Evolutionary conservation across 768 basidiomycete species (phyloP).

Genomic region (Podaxis carcinomalis): DNA sequence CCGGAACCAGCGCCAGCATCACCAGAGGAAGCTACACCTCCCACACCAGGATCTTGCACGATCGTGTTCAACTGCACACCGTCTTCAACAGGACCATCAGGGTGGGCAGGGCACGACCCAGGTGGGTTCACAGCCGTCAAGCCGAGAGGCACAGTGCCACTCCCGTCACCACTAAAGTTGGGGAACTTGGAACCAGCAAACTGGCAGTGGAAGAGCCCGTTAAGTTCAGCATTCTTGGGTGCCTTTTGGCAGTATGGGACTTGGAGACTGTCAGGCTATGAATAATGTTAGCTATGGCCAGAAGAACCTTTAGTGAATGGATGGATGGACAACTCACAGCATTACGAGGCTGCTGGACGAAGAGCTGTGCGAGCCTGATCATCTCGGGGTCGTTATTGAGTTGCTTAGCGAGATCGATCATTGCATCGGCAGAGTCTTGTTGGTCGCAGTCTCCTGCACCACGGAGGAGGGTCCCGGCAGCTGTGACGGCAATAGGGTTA

Average conservation of each 20-base stretch:
- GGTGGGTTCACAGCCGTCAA: slow-evolving; percentile 33
- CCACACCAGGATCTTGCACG: slow-evolving; percentile 28
- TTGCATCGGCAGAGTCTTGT: slow-evolving; percentile 49
- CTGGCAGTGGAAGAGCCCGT: slow-evolving; percentile 53
- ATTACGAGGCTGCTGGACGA: slow-evolving; percentile 48
- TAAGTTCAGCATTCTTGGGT: slow-evolving; percentile 43
- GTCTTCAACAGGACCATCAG: slow-evolving; percentile 39
- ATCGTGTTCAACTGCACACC: slow-evolving; percentile 38
- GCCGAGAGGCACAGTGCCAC: slow-evolving; percentile 46
- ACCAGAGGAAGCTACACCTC: not conserved
- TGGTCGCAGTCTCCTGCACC: slow-evolving; percentile 50
- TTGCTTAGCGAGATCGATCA: slow-evolving; percentile 42
- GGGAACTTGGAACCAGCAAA: slow-evolving; percentile 38
- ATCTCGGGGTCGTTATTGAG: slow-evolving; percentile 38
- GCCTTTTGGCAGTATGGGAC: slow-evolving; percentile 48
- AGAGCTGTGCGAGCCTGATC: slow-evolving; percentile 42
- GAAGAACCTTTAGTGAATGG: slow-evolving; percentile 19
- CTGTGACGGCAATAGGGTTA: slow-evolving; percentile 50
- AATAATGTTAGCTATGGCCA: not conserved
- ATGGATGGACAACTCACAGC: slow-evolving; percentile 29
- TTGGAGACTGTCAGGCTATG: slow-evolving; percentile 40
- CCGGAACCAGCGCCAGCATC: not conserved
- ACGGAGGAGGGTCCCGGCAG: slow-evolving; percentile 58
- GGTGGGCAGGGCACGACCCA: slow-evolving; percentile 43
- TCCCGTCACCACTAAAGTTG: slow-evolving; percentile 35